Evolutionary conservation across 768 basidiomycete genomes (phyloP).

Genomic region (Termitomyces eurrhizus): DNA sequence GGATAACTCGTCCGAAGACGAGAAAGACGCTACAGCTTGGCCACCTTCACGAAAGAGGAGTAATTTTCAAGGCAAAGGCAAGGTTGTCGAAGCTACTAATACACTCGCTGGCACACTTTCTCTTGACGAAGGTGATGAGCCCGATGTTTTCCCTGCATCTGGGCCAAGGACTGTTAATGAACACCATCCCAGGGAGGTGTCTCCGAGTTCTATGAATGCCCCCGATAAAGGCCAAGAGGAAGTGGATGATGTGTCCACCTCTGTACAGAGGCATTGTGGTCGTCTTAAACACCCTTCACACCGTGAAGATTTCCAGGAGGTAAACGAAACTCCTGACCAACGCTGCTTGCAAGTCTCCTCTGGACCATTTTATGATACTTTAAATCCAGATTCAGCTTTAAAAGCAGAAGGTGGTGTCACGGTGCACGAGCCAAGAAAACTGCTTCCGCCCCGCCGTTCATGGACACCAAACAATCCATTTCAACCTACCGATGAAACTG

Average conservation of each 20-base stretch:
- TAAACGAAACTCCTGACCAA: not conserved
- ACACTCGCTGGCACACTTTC: not conserved
- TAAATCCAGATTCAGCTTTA: not conserved
- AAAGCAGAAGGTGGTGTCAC: not conserved
- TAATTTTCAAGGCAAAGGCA: constrained; percentile 8
- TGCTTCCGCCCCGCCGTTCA: constrained; percentile 6
- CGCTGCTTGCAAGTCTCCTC: not conserved
- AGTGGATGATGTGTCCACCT: not conserved
- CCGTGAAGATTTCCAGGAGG: not conserved
- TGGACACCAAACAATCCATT: constrained; percentile 15
- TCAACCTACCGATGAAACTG: not conserved
- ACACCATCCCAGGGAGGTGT: not conserved
- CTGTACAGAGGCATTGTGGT: not conserved
- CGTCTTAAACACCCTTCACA: not conserved
- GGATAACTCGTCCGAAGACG: constrained; percentile 17
- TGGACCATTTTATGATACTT: not conserved
- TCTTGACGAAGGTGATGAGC: not conserved
- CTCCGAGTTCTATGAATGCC: not conserved
- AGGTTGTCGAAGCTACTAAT: not conserved
- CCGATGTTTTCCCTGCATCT: not conserved
- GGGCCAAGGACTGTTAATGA: not conserved
- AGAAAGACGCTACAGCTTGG: constrained; percentile 15
- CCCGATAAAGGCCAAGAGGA: not conserved
- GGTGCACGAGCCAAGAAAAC: not conserved
- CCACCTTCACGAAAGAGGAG: constrained; percentile 20